Evolutionary conservation across 176 grass and related monocot genomes (phyloP), one percentile per base, ranked within the genome.

Genomic region (Saccharum officinarum): DNA sequence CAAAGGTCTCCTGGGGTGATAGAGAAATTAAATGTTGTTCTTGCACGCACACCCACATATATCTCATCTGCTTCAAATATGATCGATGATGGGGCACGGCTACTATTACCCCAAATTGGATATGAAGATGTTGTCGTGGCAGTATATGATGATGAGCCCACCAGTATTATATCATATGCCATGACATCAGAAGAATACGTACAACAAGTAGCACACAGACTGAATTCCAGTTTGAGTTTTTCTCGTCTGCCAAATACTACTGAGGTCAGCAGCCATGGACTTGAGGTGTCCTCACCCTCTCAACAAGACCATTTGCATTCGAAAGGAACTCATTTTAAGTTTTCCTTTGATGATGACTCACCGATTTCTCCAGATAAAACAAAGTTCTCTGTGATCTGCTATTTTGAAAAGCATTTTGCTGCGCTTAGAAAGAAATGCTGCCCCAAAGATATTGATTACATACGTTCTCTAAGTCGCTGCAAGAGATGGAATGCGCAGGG

Each of bases 71-170:
- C 87, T 81, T 85, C 79, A 75, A 64, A 80, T 64, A 89, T 94
- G 41, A 69, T 88, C 10, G 64, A 83, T 77, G 93, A 94, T 81
- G 91, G 92, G 71, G 92, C 88, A 66, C 89, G 97, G 23, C 69
- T 99, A 47, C 86, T 98, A 42, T 80, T 93, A 44, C 91, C 96
- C 55, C 93, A 93, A 81, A 86, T 63, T 80, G 75, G 87, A 44
- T 88, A 71, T 72, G 86, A 89, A 80, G 73, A 94, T 86, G 75
- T 69, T 81, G 86, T 81, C 59, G 63, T 95, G 79, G 93, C 92
- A 81, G 91, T 99, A 25, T 99, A 99, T 84, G 97, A 99, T 84
- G 92, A 96, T 89, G 97, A 99, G 76, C 97, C 97, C 33, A 94
- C 93, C 60, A 99, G 97, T 67, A 99, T 99, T 81, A 84, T 99